Conservation (phyloP, 1,139 yeast genomes). For the Geotrichum australiense region DNA sequence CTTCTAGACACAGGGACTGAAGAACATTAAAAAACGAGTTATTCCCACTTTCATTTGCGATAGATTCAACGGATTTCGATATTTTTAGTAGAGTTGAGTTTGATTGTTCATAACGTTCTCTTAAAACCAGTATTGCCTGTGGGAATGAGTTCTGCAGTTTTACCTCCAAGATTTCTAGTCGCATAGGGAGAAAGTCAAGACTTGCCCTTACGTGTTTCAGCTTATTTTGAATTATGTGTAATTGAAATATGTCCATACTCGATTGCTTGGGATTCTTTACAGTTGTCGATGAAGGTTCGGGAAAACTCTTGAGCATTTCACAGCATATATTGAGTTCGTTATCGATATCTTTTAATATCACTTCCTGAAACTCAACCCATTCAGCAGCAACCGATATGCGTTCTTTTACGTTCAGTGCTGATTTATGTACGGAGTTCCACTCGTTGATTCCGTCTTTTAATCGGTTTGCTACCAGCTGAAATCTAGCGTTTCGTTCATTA, state of each 20-base stretch:
- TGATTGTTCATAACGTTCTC: conserved; percentile 39
- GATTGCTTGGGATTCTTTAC: neutral
- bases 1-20: conserved; percentile 24
- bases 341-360: conserved; percentile 46
- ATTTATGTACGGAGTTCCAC: conserved; percentile 39
- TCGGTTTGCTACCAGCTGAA: conserved; percentile 25
- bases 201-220: conserved; percentile 53
- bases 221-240: conserved; percentile 10
- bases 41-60: conserved; percentile 46
- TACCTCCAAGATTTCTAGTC: conserved; percentile 43
- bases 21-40: conserved; percentile 45
- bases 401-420: conserved; percentile 37
- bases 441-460: conserved; percentile 22
- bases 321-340: conserved; percentile 46
- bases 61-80: conserved; percentile 35
- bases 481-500: conserved; percentile 33
- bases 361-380: conserved; percentile 49
- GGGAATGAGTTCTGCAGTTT: conserved; percentile 34
- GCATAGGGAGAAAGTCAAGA: conserved; percentile 49
- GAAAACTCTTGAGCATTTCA: conserved; percentile 28
- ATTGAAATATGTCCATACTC: conserved; percentile 1
- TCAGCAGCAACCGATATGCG: conserved; percentile 50
- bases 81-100: conserved; percentile 40
- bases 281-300: too few species aligned
- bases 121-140: conserved; percentile 36